These are phyloP conservation scores for Sequoiadendron giganteum DNA, from an alignment of 75 land plant species.

Conservation along the genomic window DNA sequence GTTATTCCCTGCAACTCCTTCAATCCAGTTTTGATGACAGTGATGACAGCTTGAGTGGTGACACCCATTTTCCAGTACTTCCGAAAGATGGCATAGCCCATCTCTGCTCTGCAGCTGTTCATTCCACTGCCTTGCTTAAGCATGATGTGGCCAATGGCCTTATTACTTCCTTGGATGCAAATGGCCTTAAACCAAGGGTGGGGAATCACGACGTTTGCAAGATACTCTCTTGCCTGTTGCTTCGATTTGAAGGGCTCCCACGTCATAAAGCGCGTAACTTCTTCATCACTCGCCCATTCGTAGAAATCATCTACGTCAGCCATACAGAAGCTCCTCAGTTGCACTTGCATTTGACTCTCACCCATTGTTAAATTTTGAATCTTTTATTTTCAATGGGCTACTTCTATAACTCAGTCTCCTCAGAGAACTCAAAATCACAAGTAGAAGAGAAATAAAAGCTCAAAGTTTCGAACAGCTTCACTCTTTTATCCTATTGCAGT, in stretches of 20 bases:
- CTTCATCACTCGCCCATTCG: conserved; percentile 49
- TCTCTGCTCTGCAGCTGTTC: conserved; percentile 20
- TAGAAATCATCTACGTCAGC: conserved; percentile 43
- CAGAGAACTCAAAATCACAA: no score
- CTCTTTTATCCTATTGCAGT: no score
- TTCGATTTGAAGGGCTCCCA: conserved; percentile 40
- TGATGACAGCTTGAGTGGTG: conserved; percentile 43
- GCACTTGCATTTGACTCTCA: neutral
- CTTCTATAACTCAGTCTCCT: no score
- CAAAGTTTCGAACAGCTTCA: no score
- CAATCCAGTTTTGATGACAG: conserved; percentile 28
- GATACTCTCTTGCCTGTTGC: conserved; percentile 27
- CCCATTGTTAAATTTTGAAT: neutral
- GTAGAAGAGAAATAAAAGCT: no score
- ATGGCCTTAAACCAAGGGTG: conserved; percentile 60
- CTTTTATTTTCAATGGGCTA: no score
- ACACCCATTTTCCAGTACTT: conserved; percentile 58
- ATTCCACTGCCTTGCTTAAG: neutral
- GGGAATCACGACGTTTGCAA: conserved; percentile 19
- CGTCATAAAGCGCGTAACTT: conserved; percentile 21
- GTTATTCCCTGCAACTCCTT: conserved; percentile 30
- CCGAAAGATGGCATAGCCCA: conserved; percentile 46
- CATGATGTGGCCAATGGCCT: neutral
- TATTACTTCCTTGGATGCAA: conserved; percentile 20
- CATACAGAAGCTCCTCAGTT: conserved; percentile 27